Evolutionary conservation across 192 early-diverging fungal genomes (phyloP).

Genomic region (Rhizoclosmatium sp.): DNA sequence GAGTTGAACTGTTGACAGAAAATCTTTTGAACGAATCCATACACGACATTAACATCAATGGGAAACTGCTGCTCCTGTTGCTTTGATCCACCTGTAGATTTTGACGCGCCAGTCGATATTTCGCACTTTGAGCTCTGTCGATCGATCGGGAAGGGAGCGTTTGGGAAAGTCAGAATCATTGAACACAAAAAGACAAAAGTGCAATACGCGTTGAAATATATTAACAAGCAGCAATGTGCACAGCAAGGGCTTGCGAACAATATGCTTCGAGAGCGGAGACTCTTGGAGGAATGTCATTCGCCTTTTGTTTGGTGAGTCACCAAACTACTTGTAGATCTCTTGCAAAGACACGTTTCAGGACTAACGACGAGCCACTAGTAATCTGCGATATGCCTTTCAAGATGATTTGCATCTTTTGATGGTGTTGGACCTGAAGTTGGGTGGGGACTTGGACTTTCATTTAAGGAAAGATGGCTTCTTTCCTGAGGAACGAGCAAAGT

Average conservation of each 20-base stretch:
- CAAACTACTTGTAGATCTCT: not conserved
- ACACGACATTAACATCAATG: not conserved
- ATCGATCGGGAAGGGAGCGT: conserved; percentile 91
- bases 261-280: conserved; percentile 86
- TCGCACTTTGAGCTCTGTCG: conserved; percentile 82
- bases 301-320: conserved; percentile 69
- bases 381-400: conserved; percentile 95
- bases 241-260: conserved; percentile 84
- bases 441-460: conserved; percentile 94
- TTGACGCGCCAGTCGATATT: conserved; percentile 67
- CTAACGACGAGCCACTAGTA: conserved; percentile 44
- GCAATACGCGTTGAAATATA: conserved; percentile 94
- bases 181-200: conserved; percentile 83
- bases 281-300: conserved; percentile 85
- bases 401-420: conserved; percentile 95
- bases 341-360: too few species aligned
- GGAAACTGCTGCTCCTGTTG: conserved; percentile 14
- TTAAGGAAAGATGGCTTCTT: conserved; percentile 75
- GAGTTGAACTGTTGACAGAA: not conserved
- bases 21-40: too few species aligned
- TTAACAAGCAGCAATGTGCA: conserved; percentile 93
- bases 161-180: conserved; percentile 82
- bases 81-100: conserved; percentile 13
- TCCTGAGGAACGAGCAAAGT: conserved; percentile 76
- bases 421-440: conserved; percentile 94